A percentile compares a stretch with the other conserved stretches of the same genome.
Conservation (phyloP, 2,329 filamentous ascomycete species). For the Cladorrhinum sp. region DNA sequence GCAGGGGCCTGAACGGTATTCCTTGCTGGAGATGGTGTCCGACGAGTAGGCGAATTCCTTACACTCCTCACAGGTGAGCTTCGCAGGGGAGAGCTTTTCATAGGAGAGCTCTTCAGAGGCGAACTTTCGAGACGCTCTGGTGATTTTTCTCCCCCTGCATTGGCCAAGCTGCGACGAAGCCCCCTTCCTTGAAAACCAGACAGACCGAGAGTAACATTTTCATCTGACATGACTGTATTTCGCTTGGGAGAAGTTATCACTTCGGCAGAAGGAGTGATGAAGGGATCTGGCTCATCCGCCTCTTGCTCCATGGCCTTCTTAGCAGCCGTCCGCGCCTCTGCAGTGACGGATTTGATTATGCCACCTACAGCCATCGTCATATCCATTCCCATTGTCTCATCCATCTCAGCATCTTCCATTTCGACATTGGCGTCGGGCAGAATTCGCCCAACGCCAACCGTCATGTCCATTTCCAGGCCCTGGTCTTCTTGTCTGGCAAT, state of each 20-base stretch:
- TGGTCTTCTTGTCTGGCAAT: constrained; percentile 31
- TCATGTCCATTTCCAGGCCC: constrained; percentile 61
- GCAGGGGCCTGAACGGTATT: constrained; percentile 7
- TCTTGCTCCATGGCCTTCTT: constrained; percentile 61
- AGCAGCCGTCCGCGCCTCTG: constrained; percentile 44
- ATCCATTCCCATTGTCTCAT: constrained; percentile 60
- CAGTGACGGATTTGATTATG: constrained; percentile 50
- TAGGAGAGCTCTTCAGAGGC: constrained; percentile 14
- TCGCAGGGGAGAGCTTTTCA: constrained; percentile 13
- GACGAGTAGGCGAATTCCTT: background rate
- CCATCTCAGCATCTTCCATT: constrained; percentile 29
- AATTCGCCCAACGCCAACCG: constrained; percentile 61
- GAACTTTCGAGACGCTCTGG: constrained; percentile 17
- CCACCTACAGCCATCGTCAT: constrained; percentile 62
- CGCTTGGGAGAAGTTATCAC: constrained; percentile 37
- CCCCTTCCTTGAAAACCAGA: constrained; percentile 51
- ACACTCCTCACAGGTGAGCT: constrained; percentile 16
- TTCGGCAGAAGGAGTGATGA: constrained; percentile 40
- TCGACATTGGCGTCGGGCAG: constrained; percentile 33
- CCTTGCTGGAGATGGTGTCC: constrained; percentile 16
- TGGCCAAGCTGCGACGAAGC: constrained; percentile 47
- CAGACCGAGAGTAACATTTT: constrained; percentile 50
- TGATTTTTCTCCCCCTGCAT: constrained; percentile 39
- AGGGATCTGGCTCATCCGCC: constrained; percentile 46
- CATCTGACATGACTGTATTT: constrained; percentile 38